A percentile compares a stretch with the other conserved stretches of the same genome.
Evolutionary conservation across 306 rosid genomes (phyloP).

Genomic region (Prunus kanzakura): DNA sequence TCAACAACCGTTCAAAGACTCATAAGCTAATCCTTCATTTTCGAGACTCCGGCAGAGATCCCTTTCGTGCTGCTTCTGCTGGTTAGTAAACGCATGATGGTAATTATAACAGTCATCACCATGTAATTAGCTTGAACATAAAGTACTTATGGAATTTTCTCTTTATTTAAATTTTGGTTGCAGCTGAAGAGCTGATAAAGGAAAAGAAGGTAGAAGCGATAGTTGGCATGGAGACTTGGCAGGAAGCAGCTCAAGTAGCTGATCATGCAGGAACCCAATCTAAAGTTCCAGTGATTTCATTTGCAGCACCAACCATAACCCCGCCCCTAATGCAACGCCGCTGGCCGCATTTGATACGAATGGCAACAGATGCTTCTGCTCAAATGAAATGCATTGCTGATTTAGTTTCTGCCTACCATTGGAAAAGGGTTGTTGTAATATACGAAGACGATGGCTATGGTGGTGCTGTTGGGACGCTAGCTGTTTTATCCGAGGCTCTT

Average conservation of each 20-base stretch:
- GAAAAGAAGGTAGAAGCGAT: constrained; percentile 22
- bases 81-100: constrained; percentile 4
- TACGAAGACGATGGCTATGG: constrained; percentile 32
- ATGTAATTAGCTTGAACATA: too few relatives aligned
- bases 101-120: too few relatives aligned
- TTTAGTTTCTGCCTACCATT: constrained; percentile 19
- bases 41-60: constrained; percentile 7
- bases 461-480: constrained; percentile 38
- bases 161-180: neutral
- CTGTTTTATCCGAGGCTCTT: constrained; percentile 56
- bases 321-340: constrained; percentile 20
- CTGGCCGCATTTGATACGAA: constrained; percentile 31
- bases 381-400: constrained; percentile 20
- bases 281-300: constrained; percentile 28
- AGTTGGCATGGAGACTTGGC: constrained; percentile 35
- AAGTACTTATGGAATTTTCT: neutral
- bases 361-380: constrained; percentile 19
- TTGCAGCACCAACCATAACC: constrained; percentile 23
- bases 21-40: constrained; percentile 16
- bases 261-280: constrained; percentile 8
- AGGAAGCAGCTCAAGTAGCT: constrained; percentile 27
- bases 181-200: constrained; percentile 32
- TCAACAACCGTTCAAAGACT: constrained; percentile 23
- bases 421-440: constrained; percentile 22
- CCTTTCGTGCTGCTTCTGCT: constrained; percentile 24